Evolutionary conservation across 768 basidiomycete species (phyloP).

Genomic region (Rubroboletus satanas): DNA sequence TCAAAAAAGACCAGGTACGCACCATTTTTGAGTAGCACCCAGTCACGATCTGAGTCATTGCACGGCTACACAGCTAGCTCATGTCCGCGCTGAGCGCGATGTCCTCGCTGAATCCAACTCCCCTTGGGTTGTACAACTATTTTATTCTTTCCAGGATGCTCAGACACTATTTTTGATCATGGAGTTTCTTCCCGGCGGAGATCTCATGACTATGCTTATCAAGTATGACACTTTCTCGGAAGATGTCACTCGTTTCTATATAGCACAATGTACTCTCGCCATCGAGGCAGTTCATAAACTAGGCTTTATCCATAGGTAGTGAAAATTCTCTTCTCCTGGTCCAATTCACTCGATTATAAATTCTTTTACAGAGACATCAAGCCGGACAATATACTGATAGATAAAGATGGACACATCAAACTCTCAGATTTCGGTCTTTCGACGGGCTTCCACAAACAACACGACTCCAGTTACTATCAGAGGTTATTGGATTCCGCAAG

Average conservation of each 20-base stretch:
- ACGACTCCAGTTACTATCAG: conserved; percentile 94
- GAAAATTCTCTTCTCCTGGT: background rate
- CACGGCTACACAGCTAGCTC: conserved; percentile 65
- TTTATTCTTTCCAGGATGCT: conserved; percentile 97
- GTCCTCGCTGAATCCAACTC: conserved; percentile 95
- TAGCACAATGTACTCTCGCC: conserved; percentile 96
- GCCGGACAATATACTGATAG: conserved; percentile 90
- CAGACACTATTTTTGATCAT: conserved; percentile 93
- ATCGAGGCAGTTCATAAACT: conserved; percentile 97
- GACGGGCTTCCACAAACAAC: conserved; percentile 98
- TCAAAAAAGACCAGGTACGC: conserved; percentile 95
- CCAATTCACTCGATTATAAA: background rate
- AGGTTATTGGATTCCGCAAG: conserved; percentile 69
- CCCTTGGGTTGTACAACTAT: conserved; percentile 94
- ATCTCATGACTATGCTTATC: conserved; percentile 99
- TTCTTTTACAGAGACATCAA: conserved; percentile 80
- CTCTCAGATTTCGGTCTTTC: conserved; percentile 98
- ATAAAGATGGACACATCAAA: conserved; percentile 95
- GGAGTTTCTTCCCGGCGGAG: conserved; percentile 98
- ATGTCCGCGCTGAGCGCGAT: conserved; percentile 96
- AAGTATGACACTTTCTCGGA: conserved; percentile 99
- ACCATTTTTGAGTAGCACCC: background rate
- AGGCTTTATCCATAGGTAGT: conserved; percentile 93
- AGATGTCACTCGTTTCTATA: conserved; percentile 96
- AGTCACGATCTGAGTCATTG: conserved; percentile 5